Conservation (phyloP, 2,329 filamentous ascomycete species). For the Seiridium unicorne region DNA sequence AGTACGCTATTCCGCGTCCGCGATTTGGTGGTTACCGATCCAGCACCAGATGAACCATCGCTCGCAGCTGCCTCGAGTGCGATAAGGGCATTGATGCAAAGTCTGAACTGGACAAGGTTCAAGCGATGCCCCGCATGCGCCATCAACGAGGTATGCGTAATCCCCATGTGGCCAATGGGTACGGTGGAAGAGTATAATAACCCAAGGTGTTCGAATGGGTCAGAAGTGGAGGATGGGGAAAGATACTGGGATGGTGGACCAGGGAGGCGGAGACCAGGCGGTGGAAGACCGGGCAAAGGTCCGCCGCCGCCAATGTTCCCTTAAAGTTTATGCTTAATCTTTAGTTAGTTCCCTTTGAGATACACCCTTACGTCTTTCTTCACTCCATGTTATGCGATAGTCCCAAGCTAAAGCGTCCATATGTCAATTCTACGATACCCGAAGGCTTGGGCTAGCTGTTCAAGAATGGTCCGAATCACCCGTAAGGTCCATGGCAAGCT, state of each 20-base stretch:
- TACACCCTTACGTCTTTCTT: not conserved
- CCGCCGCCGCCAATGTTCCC: not conserved
- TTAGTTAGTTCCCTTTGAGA: not conserved
- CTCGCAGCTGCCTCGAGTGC: constrained; percentile 2
- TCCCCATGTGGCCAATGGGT: constrained; percentile 19
- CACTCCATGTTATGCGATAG: too few species aligned
- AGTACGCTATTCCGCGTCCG: constrained; percentile 7
- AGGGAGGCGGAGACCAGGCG: not conserved
- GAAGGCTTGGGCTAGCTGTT: too few species aligned
- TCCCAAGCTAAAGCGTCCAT: too few species aligned
- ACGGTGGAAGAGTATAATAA: constrained; percentile 14
- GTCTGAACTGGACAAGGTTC: constrained; percentile 16
- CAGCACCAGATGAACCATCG: constrained; percentile 4
- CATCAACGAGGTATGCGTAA: constrained; percentile 15
- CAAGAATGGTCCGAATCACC: too few species aligned
- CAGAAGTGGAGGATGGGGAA: constrained; percentile 6
- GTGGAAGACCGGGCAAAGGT: not conserved
- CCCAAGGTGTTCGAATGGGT: constrained; percentile 15
- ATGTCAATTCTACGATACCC: too few species aligned
- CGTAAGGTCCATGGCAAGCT: too few species aligned
- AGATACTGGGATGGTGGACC: constrained; percentile 12
- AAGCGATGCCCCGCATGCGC: constrained; percentile 15
- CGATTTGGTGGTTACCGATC: not conserved
- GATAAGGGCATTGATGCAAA: constrained; percentile 10
- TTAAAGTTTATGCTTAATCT: not conserved